Base-by-base conservation (phyloP, 2,329 filamentous ascomycete genomes). In the Phialophora chinensis region DNA sequence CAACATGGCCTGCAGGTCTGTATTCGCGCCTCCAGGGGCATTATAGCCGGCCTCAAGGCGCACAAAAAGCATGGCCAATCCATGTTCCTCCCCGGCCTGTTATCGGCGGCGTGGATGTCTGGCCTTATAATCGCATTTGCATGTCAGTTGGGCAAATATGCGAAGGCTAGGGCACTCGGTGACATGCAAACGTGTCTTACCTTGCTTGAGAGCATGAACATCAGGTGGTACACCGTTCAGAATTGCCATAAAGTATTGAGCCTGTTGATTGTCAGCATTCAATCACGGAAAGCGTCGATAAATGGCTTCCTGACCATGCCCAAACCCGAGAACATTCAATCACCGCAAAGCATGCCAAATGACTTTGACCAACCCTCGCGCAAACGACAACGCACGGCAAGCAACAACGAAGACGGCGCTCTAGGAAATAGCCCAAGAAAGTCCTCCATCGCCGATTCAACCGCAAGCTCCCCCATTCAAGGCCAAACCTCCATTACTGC, bases 101-200 rank as follows among this genome's bases (percentile, higher is more conserved):
- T 80, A 4, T 79, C 77, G 1, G 78, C 78, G 0, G 76, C 76
- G 0, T 80, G 78, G 76, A 80, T 80, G 78, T 75, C 77, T 0
- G 78, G 78, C 11, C 72, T 80, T 5, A 77, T 80, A 4, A 74
- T 79, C 60, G 78, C 77, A 12, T 79, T 79, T 63, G 78, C 78
- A 17, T 80, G 78, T 47, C 78, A 80, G 55, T 63, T 80, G 6
- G 75, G 75, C 12, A 79, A 79, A 66, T 79, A 79, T 62, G 74
- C 76, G 7, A 69, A 78, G 49, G 62, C 66, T 0, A 77, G 78
- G 49, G 78, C 76, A 17, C 29, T 53, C 35, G 79, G 77, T 35
- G 78, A 80, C 62, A 79, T 80, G 27, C 70, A 73, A 33, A 70
- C 73, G 35, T 79, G 77, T 49, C 72, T 76, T 4, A 64, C 65